Evolutionary conservation across 495 filamentous ascomycete species (phyloP), one percentile per base, ranked within the genome.

Genomic region (Massariosphaeria phaeospora): DNA sequence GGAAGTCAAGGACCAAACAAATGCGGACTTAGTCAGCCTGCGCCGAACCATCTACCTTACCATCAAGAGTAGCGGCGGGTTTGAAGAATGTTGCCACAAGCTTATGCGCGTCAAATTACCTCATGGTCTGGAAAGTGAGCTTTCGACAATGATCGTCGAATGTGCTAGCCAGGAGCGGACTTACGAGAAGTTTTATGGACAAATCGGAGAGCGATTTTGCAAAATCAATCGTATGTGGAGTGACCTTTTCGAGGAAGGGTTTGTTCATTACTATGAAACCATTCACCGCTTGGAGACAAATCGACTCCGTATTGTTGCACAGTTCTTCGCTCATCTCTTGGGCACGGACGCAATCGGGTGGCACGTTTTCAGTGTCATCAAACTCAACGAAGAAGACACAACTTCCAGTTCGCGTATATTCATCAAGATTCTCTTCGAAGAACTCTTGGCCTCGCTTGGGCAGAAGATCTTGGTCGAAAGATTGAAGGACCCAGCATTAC

Each of bases 271-370:
- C 68, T 97, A 96, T 72, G 88, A 95, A 47, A 96, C 91, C 0
- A 97, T 97, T 57, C 93, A 99, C 70, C 84, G 94, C 17, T 91
- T 93, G 63, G 93, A 96, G 67, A 95, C 89, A 10, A 96, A 96
- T 67, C 81, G 85, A 41, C 76, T 99, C 15, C 84, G 93, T 45
- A 99, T 96, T 67, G 90, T 97, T 62, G 91, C 90, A 10, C 79
- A 88, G 23, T 95, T 99, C 72, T 97, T 96, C 57, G 89, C 89
- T 13, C 90, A 99, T 63, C 76, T 97, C 63, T 73, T 99, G 30
- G 81, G 85, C 40, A 84, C 82, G 25, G 90, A 96, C 59, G 87
- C 88, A 13, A 83, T 97, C 44, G 87, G 88, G 45, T 97, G 93
- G 93, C 87, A 96, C 66, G 84, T 89, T 10, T 60, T 99, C 10